phyloP scores from a whole-genome alignment of 2,329 filamentous ascomycete genomes.

The Aspergillus brasiliensis region DNA sequence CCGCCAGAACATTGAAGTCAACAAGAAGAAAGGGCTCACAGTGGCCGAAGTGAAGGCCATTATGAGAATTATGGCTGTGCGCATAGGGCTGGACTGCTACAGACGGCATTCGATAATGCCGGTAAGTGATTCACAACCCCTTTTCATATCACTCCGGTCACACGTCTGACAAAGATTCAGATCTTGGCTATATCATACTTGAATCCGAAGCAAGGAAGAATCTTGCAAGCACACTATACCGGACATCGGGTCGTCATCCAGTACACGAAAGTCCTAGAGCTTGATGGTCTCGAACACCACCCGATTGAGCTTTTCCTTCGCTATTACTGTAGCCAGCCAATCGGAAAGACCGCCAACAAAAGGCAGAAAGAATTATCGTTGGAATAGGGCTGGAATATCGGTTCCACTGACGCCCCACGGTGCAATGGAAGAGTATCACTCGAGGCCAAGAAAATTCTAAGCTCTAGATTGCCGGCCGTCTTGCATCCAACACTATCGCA shows the following conservation, averaged over 20 bases:
- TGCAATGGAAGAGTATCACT: not conserved
- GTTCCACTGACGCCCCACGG: not conserved
- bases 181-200: slow-evolving; percentile 12
- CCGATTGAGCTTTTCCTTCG: slow-evolving; percentile 9
- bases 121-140: not conserved
- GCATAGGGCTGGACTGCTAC: slow-evolving; percentile 6
- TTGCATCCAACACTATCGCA: not conserved
- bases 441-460: not conserved
- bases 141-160: not conserved
- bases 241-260: slow-evolving; percentile 10
- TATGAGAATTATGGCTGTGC: slow-evolving; percentile 6
- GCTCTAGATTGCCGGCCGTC: not conserved
- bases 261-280: slow-evolving; percentile 1
- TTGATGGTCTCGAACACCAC: not conserved
- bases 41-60: slow-evolving; percentile 11
- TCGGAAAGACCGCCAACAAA: not conserved
- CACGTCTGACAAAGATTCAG: slow-evolving; percentile 2
- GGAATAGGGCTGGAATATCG: not conserved
- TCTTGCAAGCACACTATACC: slow-evolving; percentile 13
- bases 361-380: not conserved
- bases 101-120: slow-evolving; percentile 2
- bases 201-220: slow-evolving; percentile 3
- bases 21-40: not conserved
- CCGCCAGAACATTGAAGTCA: not conserved
- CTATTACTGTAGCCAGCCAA: slow-evolving; percentile 13